phyloP scores from a whole-genome alignment of 768 basidiomycete species.

The Mrakia hoshinonis region DNA sequence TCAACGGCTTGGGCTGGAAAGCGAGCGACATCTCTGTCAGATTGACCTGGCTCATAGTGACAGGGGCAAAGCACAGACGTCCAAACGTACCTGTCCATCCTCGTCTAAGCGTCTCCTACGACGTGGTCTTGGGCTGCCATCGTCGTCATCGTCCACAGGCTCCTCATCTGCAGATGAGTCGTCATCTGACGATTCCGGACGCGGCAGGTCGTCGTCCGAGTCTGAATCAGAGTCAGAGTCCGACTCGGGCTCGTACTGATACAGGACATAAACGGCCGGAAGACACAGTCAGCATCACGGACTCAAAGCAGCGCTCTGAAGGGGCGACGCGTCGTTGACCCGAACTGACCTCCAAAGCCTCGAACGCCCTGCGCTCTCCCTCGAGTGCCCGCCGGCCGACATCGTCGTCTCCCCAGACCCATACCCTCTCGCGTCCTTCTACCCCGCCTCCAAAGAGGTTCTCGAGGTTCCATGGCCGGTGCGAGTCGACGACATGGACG shows the following conservation, averaged over 20 bases:
- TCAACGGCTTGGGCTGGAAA: constrained; percentile 23
- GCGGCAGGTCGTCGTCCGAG: constrained; percentile 44
- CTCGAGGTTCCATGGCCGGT: constrained; percentile 76
- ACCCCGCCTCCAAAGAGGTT: constrained; percentile 59
- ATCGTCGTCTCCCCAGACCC: constrained; percentile 87
- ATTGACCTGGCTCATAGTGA: constrained; percentile 16
- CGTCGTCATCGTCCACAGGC: constrained; percentile 32
- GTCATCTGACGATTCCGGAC: constrained; percentile 35
- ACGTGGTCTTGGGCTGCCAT: constrained; percentile 23
- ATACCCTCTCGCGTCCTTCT: constrained; percentile 47
- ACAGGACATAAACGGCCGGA: neutral
- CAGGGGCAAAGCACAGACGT: neutral
- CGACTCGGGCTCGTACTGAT: constrained; percentile 67
- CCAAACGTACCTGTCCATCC: constrained; percentile 8
- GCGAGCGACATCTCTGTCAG: neutral
- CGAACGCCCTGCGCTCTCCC: constrained; percentile 72
- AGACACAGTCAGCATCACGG: neutral
- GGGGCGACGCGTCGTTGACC: too few relatives aligned
- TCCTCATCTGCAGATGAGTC: constrained; percentile 32
- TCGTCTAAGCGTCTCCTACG: constrained; percentile 32
- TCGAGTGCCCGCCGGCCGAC: constrained; percentile 44
- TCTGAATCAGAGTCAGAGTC: constrained; percentile 53
- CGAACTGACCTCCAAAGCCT: constrained; percentile 61
- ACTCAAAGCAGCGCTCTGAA: neutral
- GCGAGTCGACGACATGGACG: constrained; percentile 90